Evolutionary conservation across 2,329 filamentous ascomycete species (phyloP).

Genomic region (Nemania sp.): DNA sequence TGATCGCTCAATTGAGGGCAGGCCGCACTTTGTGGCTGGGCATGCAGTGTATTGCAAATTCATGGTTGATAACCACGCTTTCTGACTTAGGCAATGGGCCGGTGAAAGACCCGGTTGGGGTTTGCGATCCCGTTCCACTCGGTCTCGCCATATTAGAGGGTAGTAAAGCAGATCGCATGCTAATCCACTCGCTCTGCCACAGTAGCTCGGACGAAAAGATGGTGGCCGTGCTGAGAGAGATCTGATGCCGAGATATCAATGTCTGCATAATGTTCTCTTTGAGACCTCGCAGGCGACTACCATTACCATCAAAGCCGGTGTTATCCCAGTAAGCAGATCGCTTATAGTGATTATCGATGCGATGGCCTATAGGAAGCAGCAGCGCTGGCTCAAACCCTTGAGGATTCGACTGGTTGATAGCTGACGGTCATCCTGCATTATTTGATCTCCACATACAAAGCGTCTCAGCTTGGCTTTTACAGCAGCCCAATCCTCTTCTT

Average conservation of each 20-base stretch:
- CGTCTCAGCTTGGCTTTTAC: conserved; percentile 1
- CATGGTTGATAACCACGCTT: too few relatives aligned
- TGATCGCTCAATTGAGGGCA: too few relatives aligned
- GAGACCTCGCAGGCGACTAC: conserved; percentile 73
- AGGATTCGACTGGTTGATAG: too few relatives aligned
- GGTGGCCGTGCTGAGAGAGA: conserved; percentile 89
- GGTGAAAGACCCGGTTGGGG: conserved; percentile 69
- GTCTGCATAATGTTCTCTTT: conserved; percentile 84
- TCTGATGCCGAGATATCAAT: conserved; percentile 78
- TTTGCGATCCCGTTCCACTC: conserved; percentile 86
- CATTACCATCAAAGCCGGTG: conserved; percentile 89
- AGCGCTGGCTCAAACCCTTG: too few relatives aligned
- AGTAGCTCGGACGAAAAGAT: conserved; percentile 97
- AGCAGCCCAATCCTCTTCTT: conserved; percentile 5
- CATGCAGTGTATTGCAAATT: too few relatives aligned
- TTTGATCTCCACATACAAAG: conserved; percentile 4
- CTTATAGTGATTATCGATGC: conserved; percentile 82
- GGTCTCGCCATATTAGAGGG: conserved; percentile 92
- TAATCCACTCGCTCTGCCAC: too few relatives aligned
- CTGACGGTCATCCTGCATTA: neutral
- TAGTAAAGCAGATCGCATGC: too few relatives aligned
- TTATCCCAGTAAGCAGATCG: conserved; percentile 89
- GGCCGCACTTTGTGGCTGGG: too few relatives aligned
- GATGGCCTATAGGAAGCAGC: too few relatives aligned
- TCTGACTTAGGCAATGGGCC: conserved; percentile 60